phyloP scores from a whole-genome alignment of 805 yeast genomes.

The Komagataella ulmi region DNA sequence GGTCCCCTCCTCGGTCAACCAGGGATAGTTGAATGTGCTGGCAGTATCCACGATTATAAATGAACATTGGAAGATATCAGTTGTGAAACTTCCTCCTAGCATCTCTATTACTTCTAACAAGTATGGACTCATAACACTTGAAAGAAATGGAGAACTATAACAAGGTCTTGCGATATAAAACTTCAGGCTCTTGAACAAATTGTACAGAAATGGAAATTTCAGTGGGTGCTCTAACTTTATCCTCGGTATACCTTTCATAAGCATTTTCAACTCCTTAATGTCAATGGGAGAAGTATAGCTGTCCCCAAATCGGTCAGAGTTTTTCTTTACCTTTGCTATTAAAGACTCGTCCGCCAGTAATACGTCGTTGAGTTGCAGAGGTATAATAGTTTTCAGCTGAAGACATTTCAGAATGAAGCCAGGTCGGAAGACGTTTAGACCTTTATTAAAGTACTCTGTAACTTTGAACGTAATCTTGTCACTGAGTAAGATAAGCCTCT shows the following conservation, averaged over 20 bases:
- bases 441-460: slow-evolving; percentile 22
- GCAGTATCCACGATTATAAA: slow-evolving; percentile 18
- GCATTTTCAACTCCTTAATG: background rate
- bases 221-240: background rate
- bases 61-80: slow-evolving; percentile 17
- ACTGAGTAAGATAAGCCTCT: slow-evolving; percentile 19
- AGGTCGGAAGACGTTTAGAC: slow-evolving; percentile 52
- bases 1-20: slow-evolving; percentile 10
- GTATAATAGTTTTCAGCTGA: slow-evolving; percentile 22
- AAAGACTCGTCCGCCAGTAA: slow-evolving; percentile 23
- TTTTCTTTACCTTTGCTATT: slow-evolving; percentile 11
- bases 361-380: slow-evolving; percentile 50
- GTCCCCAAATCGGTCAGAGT: slow-evolving; percentile 52
- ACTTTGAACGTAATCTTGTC: slow-evolving; percentile 26
- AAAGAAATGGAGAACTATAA: background rate
- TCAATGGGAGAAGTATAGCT: slow-evolving; percentile 30
- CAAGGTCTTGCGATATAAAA: slow-evolving; percentile 16
- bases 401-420: slow-evolving; percentile 66
- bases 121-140: slow-evolving; percentile 3
- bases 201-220: slow-evolving; percentile 2
- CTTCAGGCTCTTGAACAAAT: slow-evolving; percentile 18
- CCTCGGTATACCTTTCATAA: background rate
- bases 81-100: slow-evolving; percentile 30
- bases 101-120: slow-evolving; percentile 15
- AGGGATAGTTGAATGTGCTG: background rate